These are phyloP conservation scores for Tephrocybe sp. DNA, from an alignment of 768 basidiomycete genomes.

Conservation along the genomic window DNA sequence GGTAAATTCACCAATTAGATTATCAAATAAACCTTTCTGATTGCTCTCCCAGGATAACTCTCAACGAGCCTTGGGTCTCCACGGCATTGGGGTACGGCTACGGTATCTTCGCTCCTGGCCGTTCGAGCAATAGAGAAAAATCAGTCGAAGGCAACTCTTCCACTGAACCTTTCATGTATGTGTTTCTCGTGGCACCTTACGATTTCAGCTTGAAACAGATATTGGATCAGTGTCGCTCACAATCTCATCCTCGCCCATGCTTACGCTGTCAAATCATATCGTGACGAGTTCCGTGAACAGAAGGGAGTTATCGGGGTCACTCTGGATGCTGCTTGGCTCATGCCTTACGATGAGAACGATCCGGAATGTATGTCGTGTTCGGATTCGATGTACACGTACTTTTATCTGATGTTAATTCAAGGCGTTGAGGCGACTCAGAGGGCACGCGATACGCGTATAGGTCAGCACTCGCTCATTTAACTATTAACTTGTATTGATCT, in stretches of 20 bases:
- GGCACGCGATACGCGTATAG: constrained; percentile 62
- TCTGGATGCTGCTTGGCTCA: constrained; percentile 63
- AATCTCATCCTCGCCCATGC: constrained; percentile 71
- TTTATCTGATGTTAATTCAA: constrained; percentile 21
- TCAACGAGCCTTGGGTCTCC: constrained; percentile 74
- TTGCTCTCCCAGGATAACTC: constrained; percentile 48
- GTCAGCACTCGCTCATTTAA: constrained; percentile 28
- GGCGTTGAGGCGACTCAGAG: constrained; percentile 63
- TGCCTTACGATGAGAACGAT: constrained; percentile 61
- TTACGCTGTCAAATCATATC: constrained; percentile 62
- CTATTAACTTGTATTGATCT: neutral
- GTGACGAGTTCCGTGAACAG: constrained; percentile 55
- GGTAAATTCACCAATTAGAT: constrained; percentile 35
- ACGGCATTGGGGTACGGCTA: constrained; percentile 63
- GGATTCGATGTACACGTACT: neutral
- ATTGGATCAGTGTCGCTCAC: constrained; percentile 55
- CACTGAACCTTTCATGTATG: constrained; percentile 66
- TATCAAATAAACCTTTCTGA: constrained; percentile 2
- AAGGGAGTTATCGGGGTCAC: constrained; percentile 72
- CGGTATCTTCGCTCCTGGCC: constrained; percentile 66
- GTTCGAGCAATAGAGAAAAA: constrained; percentile 57
- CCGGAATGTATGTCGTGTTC: constrained; percentile 42
- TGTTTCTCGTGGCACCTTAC: neutral
- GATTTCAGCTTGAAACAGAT: neutral
- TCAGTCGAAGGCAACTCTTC: constrained; percentile 58